phyloP scores from a whole-genome alignment of 2,329 filamentous ascomycete genomes.

The Sordariomycetes sp. region DNA sequence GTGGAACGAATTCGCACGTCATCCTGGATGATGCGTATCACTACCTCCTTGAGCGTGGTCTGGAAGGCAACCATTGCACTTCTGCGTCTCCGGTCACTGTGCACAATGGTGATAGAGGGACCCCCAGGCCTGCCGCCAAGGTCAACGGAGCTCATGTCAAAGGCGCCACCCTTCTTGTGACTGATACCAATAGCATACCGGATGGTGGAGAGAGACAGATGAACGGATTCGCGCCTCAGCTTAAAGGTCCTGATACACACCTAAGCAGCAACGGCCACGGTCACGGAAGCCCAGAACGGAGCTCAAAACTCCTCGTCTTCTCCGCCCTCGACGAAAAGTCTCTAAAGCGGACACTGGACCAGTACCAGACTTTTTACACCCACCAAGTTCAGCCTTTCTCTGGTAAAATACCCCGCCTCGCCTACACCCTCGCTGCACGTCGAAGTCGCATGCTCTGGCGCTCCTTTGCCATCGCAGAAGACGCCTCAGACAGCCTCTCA shows the following conservation, averaged over 20 bases:
- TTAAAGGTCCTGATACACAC: background rate
- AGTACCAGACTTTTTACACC: too few relatives aligned
- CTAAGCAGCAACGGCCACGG: background rate
- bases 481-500: background rate
- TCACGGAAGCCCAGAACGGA: background rate
- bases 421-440: constrained; percentile 8
- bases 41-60: constrained; percentile 5
- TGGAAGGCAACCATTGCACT: constrained; percentile 2
- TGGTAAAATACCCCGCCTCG: constrained; percentile 6
- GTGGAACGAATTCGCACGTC: constrained; percentile 12
- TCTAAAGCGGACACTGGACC: background rate
- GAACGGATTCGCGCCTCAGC: too few relatives aligned
- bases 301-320: constrained; percentile 2
- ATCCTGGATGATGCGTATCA: constrained; percentile 10
- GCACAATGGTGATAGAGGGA: background rate
- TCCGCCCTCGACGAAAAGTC: constrained; percentile 1
- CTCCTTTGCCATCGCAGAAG: constrained; percentile 5
- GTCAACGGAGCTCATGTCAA: background rate
- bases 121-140: too few relatives aligned
- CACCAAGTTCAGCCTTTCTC: too few relatives aligned
- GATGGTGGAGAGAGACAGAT: too few relatives aligned
- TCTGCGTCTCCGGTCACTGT: background rate
- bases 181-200: too few relatives aligned
- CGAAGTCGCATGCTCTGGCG: constrained; percentile 7
- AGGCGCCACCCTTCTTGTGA: background rate